Base-by-base conservation (phyloP, 2,329 filamentous ascomycete genomes). In the Dactylellina sp. region DNA sequence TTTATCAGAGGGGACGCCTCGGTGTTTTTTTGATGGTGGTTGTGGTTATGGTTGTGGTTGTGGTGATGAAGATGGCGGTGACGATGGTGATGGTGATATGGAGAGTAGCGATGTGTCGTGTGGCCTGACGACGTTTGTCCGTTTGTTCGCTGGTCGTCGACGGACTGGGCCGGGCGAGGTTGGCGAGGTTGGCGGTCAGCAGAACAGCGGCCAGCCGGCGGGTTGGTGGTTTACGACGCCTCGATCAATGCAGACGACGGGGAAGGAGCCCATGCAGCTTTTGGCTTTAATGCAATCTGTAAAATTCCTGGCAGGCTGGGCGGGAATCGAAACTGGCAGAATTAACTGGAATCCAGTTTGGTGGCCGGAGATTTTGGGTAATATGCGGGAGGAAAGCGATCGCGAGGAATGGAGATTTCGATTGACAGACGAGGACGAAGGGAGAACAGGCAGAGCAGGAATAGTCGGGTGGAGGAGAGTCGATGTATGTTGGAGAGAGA, bases 231-330 rank as follows among this genome's bases (percentile, higher is more conserved):
- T 35, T 40, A 14, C 37, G 37, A 40, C 37, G 37, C 37, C 37
- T 40, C 37, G 37, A 40, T 40, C 37, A 40, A 40, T 40, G 37
- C 37, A 40, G 14, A 32, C 28, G 28, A 5, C 28, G 28, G 9
- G 9, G 28, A 32, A 32, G 4, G 28, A 12, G 37, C 37, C 37
- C 37, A 40, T 40, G 37, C 37, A 40, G 5, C 37, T 16, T 5
- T 14, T 20, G 39, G 39, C 5, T 20, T 46, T 16, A 62, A 35
- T 52, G 39, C 59, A 14, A 42, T 22, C n/a, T n/a, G 25, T 7
- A 20, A 50, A 22, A 32, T 52, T 62, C 59, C 59, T 49, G 49
- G 57, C 57, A n/a, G 57, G 57, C 57, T 50, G 56, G 56, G 18
- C 20, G 42, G 44, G 57, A 44, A 7, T 12, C 4, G 16, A 14